These are phyloP conservation scores for Tuber melanosporum DNA, from an alignment of 495 filamentous ascomycete genomes.

Conservation along the genomic window DNA sequence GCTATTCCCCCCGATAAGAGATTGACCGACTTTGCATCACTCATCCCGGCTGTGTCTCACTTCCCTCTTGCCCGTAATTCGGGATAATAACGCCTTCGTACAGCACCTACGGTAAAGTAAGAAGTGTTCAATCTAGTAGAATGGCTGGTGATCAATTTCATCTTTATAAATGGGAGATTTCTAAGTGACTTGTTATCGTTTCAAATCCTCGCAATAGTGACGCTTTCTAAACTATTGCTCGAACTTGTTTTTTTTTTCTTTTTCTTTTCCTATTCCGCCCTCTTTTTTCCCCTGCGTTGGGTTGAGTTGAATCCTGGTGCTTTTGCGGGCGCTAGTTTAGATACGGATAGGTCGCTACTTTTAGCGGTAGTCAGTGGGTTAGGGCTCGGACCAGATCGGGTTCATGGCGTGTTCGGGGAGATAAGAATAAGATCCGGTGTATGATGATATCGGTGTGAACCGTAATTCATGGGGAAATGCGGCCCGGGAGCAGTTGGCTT, in stretches of 20 bases:
- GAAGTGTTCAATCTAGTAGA: not conserved
- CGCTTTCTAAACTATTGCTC: not conserved
- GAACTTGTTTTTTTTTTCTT: not conserved
- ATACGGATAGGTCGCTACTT: not conserved
- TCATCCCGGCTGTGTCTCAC: not conserved
- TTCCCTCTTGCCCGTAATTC: not conserved
- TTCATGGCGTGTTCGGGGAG: not conserved
- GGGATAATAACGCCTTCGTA: not conserved
- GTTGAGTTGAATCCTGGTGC: not conserved
- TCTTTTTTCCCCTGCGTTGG: not conserved
- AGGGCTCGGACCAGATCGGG: not conserved
- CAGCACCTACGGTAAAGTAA: not conserved
- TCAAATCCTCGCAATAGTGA: not conserved
- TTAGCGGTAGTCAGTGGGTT: not conserved
- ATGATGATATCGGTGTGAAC: not conserved
- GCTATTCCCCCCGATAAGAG: not conserved
- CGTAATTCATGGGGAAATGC: not conserved
- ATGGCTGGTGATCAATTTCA: not conserved
- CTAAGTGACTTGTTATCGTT: not conserved
- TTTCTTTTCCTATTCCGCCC: not conserved
- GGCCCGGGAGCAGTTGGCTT: not conserved
- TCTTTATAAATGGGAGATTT: not conserved
- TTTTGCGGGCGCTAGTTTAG: not conserved
- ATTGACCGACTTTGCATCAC: not conserved
- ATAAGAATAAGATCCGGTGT: not conserved